Percentiles rank a stretch among this genome's conserved stretches.
phyloP scores from a whole-genome alignment of 2,329 filamentous ascomycete species.

The Ceratocystis variospora region DNA sequence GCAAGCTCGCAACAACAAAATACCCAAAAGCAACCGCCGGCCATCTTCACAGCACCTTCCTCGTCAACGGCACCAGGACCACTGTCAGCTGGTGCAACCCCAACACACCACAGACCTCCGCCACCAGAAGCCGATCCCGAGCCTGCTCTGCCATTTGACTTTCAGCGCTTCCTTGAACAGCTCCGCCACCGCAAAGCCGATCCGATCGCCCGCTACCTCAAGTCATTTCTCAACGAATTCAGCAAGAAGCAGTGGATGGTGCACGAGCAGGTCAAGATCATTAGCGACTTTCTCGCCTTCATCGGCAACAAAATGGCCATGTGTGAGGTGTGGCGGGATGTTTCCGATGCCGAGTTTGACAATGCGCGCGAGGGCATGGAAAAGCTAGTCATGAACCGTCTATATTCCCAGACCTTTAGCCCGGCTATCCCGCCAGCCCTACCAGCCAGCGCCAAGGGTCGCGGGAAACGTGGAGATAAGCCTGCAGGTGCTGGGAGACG shows the following conservation, averaged over 20 bases:
- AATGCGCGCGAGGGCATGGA: slow-evolving; percentile 98
- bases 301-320: slow-evolving; percentile 97
- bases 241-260: slow-evolving; percentile 99
- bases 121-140: slow-evolving; percentile 66
- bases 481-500: slow-evolving; percentile 67
- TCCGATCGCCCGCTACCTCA: slow-evolving; percentile 86
- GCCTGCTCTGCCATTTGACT: slow-evolving; percentile 81
- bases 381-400: slow-evolving; percentile 95
- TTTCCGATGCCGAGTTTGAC: slow-evolving; percentile 94
- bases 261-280: slow-evolving; percentile 98
- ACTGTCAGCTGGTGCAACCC: slow-evolving; percentile 30
- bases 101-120: slow-evolving; percentile 47
- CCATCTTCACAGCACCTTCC: not conserved
- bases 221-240: slow-evolving; percentile 89
- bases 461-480: slow-evolving; percentile 49
- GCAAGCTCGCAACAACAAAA: not conserved
- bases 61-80: not conserved
- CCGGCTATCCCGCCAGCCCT: slow-evolving; percentile 74
- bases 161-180: slow-evolving; percentile 92
- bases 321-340: slow-evolving; percentile 91
- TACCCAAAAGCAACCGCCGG: not conserved
- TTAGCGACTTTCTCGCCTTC: slow-evolving; percentile 88
- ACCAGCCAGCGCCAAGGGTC: slow-evolving; percentile 48
- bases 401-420: slow-evolving; percentile 93
- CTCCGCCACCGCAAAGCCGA: slow-evolving; percentile 94